Percentiles rank a stretch among this genome's conserved stretches.
Evolutionary conservation across 768 basidiomycete species (phyloP).

Genomic region (Boletus tomentosulus): DNA sequence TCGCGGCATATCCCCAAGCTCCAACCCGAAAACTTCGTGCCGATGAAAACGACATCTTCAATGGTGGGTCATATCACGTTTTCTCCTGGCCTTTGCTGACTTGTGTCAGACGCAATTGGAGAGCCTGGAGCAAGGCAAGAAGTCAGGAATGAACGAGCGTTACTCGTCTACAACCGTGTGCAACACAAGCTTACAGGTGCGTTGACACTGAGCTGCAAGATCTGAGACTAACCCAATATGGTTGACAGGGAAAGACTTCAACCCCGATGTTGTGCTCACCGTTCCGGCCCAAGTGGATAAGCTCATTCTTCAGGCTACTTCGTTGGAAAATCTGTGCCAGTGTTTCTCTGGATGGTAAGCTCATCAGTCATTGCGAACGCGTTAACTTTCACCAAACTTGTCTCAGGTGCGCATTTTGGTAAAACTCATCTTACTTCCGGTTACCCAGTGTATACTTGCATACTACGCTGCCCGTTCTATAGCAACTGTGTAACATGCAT

Average conservation of each 20-base stretch:
- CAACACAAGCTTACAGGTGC: constrained; percentile 90
- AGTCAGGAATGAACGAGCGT: constrained; percentile 84
- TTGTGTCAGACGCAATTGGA: constrained; percentile 37
- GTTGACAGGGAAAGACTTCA: constrained; percentile 81
- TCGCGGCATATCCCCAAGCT: constrained; percentile 71
- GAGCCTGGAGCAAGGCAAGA: constrained; percentile 67
- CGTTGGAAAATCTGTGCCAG: constrained; percentile 92
- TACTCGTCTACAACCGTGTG: constrained; percentile 92
- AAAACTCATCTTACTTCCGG: constrained; percentile 11
- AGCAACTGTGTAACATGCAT: constrained; percentile 24
- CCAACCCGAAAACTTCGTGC: constrained; percentile 80
- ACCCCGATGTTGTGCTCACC: constrained; percentile 67
- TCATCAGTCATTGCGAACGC: neutral
- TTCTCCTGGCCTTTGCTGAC: constrained; percentile 3
- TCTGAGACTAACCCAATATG: neutral
- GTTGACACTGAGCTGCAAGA: constrained; percentile 9
- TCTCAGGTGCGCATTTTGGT: constrained; percentile 75
- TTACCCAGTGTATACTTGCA: constrained; percentile 8
- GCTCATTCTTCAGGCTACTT: constrained; percentile 89
- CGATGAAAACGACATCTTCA: constrained; percentile 92
- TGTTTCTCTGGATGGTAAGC: constrained; percentile 90
- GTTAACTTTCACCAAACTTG: constrained; percentile 3
- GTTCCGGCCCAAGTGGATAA: constrained; percentile 89
- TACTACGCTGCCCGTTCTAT: constrained; percentile 10
- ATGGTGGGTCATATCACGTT: constrained; percentile 47